Conservation (phyloP, 2,329 filamentous ascomycete genomes). For the Blastomyces gilchristii region DNA sequence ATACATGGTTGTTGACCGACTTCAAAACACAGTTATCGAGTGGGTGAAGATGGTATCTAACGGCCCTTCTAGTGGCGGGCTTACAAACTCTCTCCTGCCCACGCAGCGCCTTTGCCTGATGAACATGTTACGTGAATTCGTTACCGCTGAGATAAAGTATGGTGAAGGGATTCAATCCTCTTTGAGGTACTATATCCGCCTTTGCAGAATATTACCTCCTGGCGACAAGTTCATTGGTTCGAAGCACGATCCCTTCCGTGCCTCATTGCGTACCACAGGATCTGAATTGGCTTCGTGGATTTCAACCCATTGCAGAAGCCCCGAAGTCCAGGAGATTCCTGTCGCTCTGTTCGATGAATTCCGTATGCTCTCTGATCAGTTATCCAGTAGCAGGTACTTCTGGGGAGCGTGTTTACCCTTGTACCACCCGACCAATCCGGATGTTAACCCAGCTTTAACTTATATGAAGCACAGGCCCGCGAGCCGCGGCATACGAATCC, state of each 20-base stretch:
- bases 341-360: conserved; percentile 26
- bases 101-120: neutral
- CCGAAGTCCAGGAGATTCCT: conserved; percentile 20
- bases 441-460: conserved; percentile 23
- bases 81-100: conserved; percentile 4
- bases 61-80: conserved; percentile 17
- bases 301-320: conserved; percentile 17
- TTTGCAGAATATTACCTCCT: conserved; percentile 13
- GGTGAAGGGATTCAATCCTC: conserved; percentile 26
- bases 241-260: neutral
- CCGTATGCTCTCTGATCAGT: conserved; percentile 6
- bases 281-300: conserved; percentile 20
- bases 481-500: conserved; percentile 13
- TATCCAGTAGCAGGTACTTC: conserved; percentile 9
- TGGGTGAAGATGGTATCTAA: conserved; percentile 29
- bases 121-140: conserved; percentile 23
- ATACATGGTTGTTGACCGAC: conserved; percentile 32
- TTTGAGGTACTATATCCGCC: conserved; percentile 23
- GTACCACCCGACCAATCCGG: conserved; percentile 30
- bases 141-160: conserved; percentile 26
- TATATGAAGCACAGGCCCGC: conserved; percentile 20
- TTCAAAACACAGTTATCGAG: conserved; percentile 25
- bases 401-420: conserved; percentile 23
- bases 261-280: conserved; percentile 18
- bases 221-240: conserved; percentile 8